Evolutionary conservation across 306 rosid species (phyloP), one percentile per base, ranked within the genome.

Genomic region (Rubus idaeus): DNA sequence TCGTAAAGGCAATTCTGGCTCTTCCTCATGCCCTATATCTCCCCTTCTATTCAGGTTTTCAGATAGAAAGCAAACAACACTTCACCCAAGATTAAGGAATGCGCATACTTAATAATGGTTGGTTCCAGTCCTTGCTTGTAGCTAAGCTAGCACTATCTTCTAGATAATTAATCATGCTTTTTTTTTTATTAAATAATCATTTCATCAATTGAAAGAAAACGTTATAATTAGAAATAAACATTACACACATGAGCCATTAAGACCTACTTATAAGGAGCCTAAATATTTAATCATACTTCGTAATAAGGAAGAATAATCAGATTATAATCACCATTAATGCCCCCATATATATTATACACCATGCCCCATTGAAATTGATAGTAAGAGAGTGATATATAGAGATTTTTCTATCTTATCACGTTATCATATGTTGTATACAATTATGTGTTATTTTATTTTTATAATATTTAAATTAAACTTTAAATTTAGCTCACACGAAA

Each of bases 1-100:
- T 86, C 83, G 87, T 79, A 87, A 81, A 89, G 86, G 87, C 81
- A 74, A 80, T 78, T 52, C 74, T 65, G 61, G 71, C 70, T 75
- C 49, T 75, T 76, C 53, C 69, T 44, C 84, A 77, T 77, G 77
- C 60, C 26, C 70, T 37, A 37, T 35, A 7, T 60, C 40, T 37
- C 47, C 47, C 1, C 76, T 49, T 72, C 67, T 18, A 70, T 64
- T 71, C 81, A 57, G 78, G 77, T 61, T 65, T 63, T 65, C 49
- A 68, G 52, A 77, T 58, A 77, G 45, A 42, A 76, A 58, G 68
- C 44, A 61, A 75, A 40, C n/a, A 70, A 79, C 72, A 51, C 70
- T 44, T 77, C 78, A 30, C 70, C 58, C 70, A 75, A 35, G 70
- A 61, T 68, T 41, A 72, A 42, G 66, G 65, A 79, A 41, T 49